A percentile compares a stretch with the other conserved stretches of the same genome.
Conservation (phyloP, 441 rosid species). For the Gossypium davidsonii region DNA sequence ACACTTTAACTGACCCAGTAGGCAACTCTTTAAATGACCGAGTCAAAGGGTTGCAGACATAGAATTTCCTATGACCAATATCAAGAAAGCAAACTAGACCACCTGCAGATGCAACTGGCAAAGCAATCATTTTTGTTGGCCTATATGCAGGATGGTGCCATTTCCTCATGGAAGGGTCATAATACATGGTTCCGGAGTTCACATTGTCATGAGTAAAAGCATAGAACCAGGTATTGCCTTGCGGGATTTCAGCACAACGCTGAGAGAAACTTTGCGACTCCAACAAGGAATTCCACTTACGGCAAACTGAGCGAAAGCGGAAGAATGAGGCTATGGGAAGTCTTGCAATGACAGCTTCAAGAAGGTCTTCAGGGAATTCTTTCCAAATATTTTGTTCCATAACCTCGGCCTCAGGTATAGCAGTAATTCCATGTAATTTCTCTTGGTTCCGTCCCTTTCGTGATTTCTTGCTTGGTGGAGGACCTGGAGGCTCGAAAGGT, state of each 20-base stretch:
- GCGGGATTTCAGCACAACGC: conserved; percentile 55
- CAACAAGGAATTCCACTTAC: conserved; percentile 69
- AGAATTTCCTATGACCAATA: conserved; percentile 76
- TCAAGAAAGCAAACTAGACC: conserved; percentile 97
- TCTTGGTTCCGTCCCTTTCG: conserved; percentile 61
- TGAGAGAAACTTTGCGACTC: conserved; percentile 69
- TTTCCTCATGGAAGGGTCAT: conserved; percentile 71
- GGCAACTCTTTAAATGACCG: conserved; percentile 78
- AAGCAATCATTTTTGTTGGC: conserved; percentile 57
- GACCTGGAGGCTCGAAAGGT: conserved; percentile 56
- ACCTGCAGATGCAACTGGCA: conserved; percentile 92
- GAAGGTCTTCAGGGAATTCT: conserved; percentile 90
- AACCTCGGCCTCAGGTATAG: conserved; percentile 41
- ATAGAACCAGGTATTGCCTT: conserved; percentile 73
- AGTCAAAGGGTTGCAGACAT: conserved; percentile 81
- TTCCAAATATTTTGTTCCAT: conserved; percentile 85
- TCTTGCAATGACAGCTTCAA: conserved; percentile 81
- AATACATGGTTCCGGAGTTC: conserved; percentile 81
- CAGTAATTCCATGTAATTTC: conserved; percentile 31
- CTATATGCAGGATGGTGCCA: conserved; percentile 77
- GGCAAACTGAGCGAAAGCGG: conserved; percentile 84
- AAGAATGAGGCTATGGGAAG: conserved; percentile 77
- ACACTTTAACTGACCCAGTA: conserved; percentile 69
- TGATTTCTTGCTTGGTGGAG: conserved; percentile 63
- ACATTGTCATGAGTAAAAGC: conserved; percentile 71